phyloP scores from a whole-genome alignment of 1,284 basidiomycete genomes.

The Lentinus polychrous region DNA sequence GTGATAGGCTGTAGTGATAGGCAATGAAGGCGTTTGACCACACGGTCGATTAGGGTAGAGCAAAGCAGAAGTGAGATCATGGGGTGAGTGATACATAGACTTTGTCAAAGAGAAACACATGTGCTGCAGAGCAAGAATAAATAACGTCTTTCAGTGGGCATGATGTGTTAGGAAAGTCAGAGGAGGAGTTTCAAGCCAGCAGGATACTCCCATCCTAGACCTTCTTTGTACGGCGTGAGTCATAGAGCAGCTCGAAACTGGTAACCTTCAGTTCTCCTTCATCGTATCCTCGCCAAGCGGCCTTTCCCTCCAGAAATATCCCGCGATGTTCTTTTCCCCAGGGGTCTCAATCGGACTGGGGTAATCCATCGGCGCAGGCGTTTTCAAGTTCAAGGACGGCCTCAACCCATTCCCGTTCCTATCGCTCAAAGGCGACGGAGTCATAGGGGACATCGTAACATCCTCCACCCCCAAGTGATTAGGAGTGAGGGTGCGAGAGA shows the following conservation, averaged over 20 bases:
- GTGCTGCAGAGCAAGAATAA: no score
- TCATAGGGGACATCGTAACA: conserved; percentile 4
- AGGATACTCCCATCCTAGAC: no score
- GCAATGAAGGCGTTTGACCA: no score
- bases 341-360: conserved; percentile 22
- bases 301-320: conserved; percentile 1
- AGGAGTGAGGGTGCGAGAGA: conserved; percentile 8
- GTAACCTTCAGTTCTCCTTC: background rate
- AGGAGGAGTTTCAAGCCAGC: no score
- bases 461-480: conserved; percentile 11
- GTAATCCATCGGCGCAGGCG: conserved; percentile 15
- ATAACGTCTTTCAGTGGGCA: no score
- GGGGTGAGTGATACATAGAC: no score
- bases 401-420: conserved; percentile 6
- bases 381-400: conserved; percentile 10
- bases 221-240: no score
- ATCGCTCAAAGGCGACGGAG: conserved; percentile 1
- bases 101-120: no score
- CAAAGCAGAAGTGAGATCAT: no score
- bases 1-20: no score
- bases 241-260: background rate
- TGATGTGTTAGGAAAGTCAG: no score
- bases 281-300: background rate
- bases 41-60: no score
- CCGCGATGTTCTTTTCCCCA: background rate